Evolutionary conservation across 371 early-diverging fungal species (phyloP).

Genomic region (Phascolomyces articulosus): DNA sequence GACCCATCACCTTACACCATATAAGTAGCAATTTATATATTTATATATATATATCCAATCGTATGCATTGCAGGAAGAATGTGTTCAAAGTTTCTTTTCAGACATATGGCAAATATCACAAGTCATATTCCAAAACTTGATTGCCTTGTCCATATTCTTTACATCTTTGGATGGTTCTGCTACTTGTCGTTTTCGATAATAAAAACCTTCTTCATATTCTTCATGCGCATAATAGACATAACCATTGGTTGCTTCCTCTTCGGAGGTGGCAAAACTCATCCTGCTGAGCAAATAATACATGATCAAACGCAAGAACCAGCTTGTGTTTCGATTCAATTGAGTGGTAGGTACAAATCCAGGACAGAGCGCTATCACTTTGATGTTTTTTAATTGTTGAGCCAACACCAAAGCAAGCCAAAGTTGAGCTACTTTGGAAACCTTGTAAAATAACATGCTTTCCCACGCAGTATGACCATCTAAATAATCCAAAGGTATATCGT

Average conservation of each 20-base stretch:
- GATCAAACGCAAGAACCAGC: slow-evolving; percentile 16
- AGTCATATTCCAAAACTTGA: slow-evolving; percentile 32
- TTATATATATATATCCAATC: too few relatives aligned
- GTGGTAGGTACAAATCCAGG: slow-evolving; percentile 52
- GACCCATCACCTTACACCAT: too few relatives aligned
- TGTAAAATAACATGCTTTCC: slow-evolving; percentile 38
- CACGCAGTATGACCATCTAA: slow-evolving; percentile 27
- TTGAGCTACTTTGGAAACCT: slow-evolving; percentile 40
- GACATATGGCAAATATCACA: slow-evolving; percentile 22
- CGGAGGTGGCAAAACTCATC: slow-evolving; percentile 31
- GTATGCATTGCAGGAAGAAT: too few relatives aligned
- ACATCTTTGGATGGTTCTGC: slow-evolving; percentile 30
- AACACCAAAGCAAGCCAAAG: slow-evolving; percentile 23
- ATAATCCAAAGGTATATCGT: slow-evolving; percentile 23
- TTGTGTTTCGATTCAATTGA: slow-evolving; percentile 28
- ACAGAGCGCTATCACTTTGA: slow-evolving; percentile 30
- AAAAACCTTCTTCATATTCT: slow-evolving; percentile 13
- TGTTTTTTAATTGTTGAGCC: slow-evolving; percentile 1
- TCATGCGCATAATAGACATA: slow-evolving; percentile 38
- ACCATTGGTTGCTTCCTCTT: slow-evolving; percentile 28
- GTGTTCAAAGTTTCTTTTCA: not conserved
- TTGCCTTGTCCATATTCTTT: slow-evolving; percentile 24
- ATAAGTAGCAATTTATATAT: too few relatives aligned
- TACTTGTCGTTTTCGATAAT: slow-evolving; percentile 24
- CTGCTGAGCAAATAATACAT: slow-evolving; percentile 20